A percentile compares a stretch with the other conserved stretches of the same genome.
Conservation (phyloP, 2,329 filamentous ascomycete genomes). For the Stemphylium lycopersici region DNA sequence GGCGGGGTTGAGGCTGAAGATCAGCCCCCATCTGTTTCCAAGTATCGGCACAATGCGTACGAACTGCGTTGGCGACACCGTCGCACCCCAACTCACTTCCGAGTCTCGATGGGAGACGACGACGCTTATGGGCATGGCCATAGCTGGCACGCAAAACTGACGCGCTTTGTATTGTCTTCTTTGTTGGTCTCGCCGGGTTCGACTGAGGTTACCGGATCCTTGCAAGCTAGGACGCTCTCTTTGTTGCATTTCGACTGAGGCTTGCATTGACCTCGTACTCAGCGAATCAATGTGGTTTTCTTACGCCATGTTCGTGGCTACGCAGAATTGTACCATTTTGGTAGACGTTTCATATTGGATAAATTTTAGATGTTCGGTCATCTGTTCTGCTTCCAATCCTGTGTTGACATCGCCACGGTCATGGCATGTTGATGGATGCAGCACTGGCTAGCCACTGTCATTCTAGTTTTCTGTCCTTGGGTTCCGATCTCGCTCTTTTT, state of each 20-base stretch:
- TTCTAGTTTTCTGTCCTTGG: slow-evolving; percentile 6
- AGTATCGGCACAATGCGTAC: background rate
- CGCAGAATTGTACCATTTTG: background rate
- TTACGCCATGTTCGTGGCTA: slow-evolving; percentile 14
- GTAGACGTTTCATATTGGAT: slow-evolving; percentile 10
- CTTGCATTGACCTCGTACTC: background rate
- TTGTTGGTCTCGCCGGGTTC: slow-evolving; percentile 1
- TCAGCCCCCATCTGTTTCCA: background rate
- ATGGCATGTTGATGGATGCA: background rate
- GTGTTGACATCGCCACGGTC: slow-evolving; percentile 13
- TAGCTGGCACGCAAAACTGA: slow-evolving; percentile 1
- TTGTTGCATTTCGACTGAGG: slow-evolving; percentile 9
- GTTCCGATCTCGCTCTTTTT: background rate
- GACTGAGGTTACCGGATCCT: background rate
- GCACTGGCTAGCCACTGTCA: background rate
- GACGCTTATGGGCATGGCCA: background rate
- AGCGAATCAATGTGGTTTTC: slow-evolving; percentile 11
- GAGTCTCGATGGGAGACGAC: background rate
- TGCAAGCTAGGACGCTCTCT: background rate
- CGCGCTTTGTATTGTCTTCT: slow-evolving; percentile 10
- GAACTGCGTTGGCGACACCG: background rate
- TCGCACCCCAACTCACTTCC: too few relatives aligned
- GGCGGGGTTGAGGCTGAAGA: background rate
- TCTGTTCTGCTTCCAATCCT: background rate
- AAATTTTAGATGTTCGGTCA: slow-evolving; percentile 5